Evolutionary conservation across 23 red algal genomes (phyloP).

Genomic region (Gracilaria gracilis): DNA sequence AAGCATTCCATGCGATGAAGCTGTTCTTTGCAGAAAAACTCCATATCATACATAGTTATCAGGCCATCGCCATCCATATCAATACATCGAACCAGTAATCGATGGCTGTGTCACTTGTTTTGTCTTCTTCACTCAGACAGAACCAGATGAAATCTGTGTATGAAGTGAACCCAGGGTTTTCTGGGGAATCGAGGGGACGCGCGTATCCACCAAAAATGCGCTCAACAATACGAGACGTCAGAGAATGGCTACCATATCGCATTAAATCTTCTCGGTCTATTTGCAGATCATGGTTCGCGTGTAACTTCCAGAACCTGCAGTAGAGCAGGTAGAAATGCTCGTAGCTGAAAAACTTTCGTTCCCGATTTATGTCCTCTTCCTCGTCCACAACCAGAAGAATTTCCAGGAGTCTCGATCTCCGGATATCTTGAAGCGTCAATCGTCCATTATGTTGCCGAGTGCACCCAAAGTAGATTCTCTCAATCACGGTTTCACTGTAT

Average conservation of each 20-base stretch:
- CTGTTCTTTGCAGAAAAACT: slow-evolving; percentile 98
- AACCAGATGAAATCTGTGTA: slow-evolving; percentile 99
- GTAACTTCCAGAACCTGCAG: slow-evolving; percentile 99
- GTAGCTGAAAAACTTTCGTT: slow-evolving; percentile 93
- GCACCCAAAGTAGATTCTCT: slow-evolving; percentile 92
- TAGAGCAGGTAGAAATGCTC: slow-evolving; percentile 99
- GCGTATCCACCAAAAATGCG: slow-evolving; percentile 95
- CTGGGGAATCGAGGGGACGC: slow-evolving; percentile 74
- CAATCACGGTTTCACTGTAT: slow-evolving; percentile 98
- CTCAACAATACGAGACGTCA: slow-evolving; percentile 96
- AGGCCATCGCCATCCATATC: slow-evolving; percentile 97
- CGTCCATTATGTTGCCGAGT: slow-evolving; percentile 73
- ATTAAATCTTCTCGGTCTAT: slow-evolving; percentile 96
- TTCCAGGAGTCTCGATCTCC: slow-evolving; percentile 68
- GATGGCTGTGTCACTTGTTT: slow-evolving; percentile 90
- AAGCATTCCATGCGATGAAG: slow-evolving; percentile 99
- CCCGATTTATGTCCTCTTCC: slow-evolving; percentile 98
- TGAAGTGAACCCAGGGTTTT: slow-evolving; percentile 82
- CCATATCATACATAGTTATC: slow-evolving; percentile 97
- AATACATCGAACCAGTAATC: slow-evolving; percentile 99
- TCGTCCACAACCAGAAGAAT: slow-evolving; percentile 87
- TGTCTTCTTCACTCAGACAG: slow-evolving; percentile 97
- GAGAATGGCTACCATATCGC: slow-evolving; percentile 90
- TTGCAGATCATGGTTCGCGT: slow-evolving; percentile 96
- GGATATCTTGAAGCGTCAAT: slow-evolving; percentile 79